Conservation (phyloP, 176 grass and related monocot genomes). For the Avena eriantha region DNA sequence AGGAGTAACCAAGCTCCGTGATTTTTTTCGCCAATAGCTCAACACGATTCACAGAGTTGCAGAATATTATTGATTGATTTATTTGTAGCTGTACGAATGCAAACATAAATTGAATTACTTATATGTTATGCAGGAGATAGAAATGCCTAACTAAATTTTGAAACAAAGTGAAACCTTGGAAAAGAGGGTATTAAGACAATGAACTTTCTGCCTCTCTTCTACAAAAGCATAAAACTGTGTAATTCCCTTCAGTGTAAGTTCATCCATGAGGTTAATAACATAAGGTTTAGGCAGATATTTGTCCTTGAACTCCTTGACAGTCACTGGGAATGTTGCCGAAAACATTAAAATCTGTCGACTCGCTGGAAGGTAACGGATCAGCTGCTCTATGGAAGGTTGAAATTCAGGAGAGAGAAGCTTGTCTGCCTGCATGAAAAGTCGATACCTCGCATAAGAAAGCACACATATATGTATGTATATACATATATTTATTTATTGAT, state of each 20-base stretch:
- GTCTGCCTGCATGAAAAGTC: conserved; percentile 62
- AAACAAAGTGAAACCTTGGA: conserved; percentile 75
- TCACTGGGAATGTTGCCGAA: conserved; percentile 99
- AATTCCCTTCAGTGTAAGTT: conserved; percentile 97
- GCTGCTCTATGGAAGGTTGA: conserved; percentile 79
- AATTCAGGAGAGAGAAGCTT: conserved; percentile 95
- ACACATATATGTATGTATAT: neutral
- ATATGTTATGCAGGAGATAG: conserved; percentile 8
- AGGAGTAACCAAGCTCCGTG: conserved; percentile 91
- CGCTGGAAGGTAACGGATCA: conserved; percentile 71
- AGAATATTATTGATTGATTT: conserved; percentile 99
- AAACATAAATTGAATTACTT: conserved; percentile 39
- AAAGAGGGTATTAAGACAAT: conserved; percentile 96
- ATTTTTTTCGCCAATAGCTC: conserved; percentile 96
- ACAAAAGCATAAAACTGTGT: conserved; percentile 97
- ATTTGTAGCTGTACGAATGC: conserved; percentile 84
- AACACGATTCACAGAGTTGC: conserved; percentile 95
- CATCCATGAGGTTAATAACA: conserved; percentile 97
- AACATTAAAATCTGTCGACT: conserved; percentile 90
- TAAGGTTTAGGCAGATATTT: conserved; percentile 92
- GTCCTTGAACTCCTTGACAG: conserved; percentile 91
- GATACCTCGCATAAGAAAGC: neutral
- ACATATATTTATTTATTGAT: conserved; percentile 10
- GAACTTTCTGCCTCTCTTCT: conserved; percentile 97
- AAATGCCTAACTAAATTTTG: conserved; percentile 20